Conservation (phyloP, 805 yeast genomes). For the Candida awuae region DNA sequence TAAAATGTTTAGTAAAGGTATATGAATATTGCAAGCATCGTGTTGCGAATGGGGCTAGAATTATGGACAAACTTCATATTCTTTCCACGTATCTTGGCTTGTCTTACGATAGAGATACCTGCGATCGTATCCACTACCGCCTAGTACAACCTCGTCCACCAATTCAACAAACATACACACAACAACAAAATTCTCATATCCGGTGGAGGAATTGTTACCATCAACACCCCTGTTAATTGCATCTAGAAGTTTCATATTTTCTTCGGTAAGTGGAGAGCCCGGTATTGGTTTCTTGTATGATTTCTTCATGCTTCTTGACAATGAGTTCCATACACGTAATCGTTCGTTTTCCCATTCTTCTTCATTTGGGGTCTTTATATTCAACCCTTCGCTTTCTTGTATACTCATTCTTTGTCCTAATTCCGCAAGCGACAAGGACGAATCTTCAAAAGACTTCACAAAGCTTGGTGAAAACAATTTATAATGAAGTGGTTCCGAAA, state of each 20-base stretch:
- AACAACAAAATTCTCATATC: constrained; percentile 57
- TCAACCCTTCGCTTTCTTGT: not conserved
- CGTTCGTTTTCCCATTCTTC: constrained; percentile 67
- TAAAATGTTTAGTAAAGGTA: too few species aligned
- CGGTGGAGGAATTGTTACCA: constrained; percentile 50
- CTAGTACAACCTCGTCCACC: constrained; percentile 62
- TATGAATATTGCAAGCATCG: too few species aligned
- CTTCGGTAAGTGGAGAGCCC: constrained; percentile 47
- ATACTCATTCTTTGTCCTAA: constrained; percentile 2
- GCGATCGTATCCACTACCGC: constrained; percentile 39
- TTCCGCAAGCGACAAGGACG: constrained; percentile 14
- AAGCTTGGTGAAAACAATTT: constrained; percentile 16
- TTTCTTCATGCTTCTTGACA: constrained; percentile 53
- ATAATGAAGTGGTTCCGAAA: constrained; percentile 13
- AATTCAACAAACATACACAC: constrained; percentile 60
- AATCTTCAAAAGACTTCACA: constrained; percentile 11
- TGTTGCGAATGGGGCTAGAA: not conserved
- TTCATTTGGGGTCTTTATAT: constrained; percentile 36
- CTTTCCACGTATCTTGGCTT: constrained; percentile 60
- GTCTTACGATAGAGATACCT: constrained; percentile 45
- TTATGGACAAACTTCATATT: constrained; percentile 70
- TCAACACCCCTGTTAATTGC: constrained; percentile 76
- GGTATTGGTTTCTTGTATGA: constrained; percentile 71
- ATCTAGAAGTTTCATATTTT: constrained; percentile 52
- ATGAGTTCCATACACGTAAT: constrained; percentile 49